Base-by-base conservation (phyloP, 2,329 filamentous ascomycete species). In the Fusarium marasasianum region DNA sequence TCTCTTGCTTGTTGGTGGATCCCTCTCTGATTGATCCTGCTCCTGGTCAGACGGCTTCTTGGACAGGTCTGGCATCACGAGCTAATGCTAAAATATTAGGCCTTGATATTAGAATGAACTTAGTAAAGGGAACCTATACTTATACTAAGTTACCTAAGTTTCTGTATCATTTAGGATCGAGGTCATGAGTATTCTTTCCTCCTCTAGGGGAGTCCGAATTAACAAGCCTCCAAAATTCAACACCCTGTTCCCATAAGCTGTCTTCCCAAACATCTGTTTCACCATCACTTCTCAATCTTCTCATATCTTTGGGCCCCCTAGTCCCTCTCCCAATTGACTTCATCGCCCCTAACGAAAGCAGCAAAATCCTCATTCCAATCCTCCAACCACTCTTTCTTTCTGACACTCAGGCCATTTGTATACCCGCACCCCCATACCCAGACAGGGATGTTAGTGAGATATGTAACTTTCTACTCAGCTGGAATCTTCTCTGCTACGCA, bases 1-100 rank as follows among this genome's bases (percentile, higher is more conserved):
- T 38, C 56, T 15, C 18, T 59, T 59, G 11, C n/a, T 38, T 6
- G 43, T 35, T n/a, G 35, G 57, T 51, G 37, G 44, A 33, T 26
- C 57, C 44, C 26, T 31, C 57, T 60, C 57, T 5, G 57, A 59
- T 31, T 41, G 44, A 17, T 59, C 56, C 9, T 59, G 43, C 22
- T 59, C 44, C n/a, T 59, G 43, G 15, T 59, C 44, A 24, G 44
- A 24, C 2, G 18, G 24, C 18, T 51, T 59, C 44, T 11, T 33
- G 5, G 56, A 31, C 45, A 10, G 45, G 31, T 48, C 26, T 13
- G 55, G 20, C 55, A 58, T 58, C n/a, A 31, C 20, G 33, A 31
- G 20, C 13, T n/a, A 26, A n/a, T n/a, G n/a, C n/a, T n/a, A n/a
- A n/a, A n/a, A 26, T 33, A 33, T 33, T 6, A 33, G 13, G 33